phyloP scores from a whole-genome alignment of 352 stramenopile species.

The Plasmopara viticola region DNA sequence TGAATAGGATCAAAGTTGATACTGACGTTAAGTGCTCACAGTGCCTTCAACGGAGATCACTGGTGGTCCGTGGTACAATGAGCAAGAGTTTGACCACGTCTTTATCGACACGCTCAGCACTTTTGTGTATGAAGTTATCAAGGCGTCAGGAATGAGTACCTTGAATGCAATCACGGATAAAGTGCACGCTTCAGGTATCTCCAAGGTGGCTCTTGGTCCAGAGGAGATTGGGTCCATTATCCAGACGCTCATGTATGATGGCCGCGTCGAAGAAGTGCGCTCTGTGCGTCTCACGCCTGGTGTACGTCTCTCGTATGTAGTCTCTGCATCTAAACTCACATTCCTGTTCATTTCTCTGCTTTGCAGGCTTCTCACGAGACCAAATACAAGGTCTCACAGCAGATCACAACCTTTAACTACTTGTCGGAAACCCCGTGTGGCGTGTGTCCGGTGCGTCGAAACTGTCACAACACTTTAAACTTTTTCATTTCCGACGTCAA shows the following conservation, averaged over 20 bases:
- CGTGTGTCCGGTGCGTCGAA: constrained; percentile 71
- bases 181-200: constrained; percentile 85
- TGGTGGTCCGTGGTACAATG: constrained; percentile 98
- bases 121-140: constrained; percentile 91
- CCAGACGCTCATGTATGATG: constrained; percentile 91
- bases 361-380: constrained; percentile 60
- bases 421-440: constrained; percentile 86
- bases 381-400: constrained; percentile 85
- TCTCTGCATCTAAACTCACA: background rate
- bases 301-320: constrained; percentile 29
- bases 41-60: constrained; percentile 97
- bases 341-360: constrained; percentile 1
- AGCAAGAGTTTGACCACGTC: constrained; percentile 98
- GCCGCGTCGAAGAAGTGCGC: constrained; percentile 85
- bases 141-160: constrained; percentile 79
- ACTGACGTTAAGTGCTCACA: constrained; percentile 14
- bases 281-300: constrained; percentile 67
- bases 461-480: constrained; percentile 13
- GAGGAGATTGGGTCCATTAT: constrained; percentile 90
- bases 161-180: constrained; percentile 87
- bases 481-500: constrained; percentile 10
- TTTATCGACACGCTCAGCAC: constrained; percentile 97
- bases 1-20: background rate
- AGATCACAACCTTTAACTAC: constrained; percentile 85
- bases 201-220: constrained; percentile 84